Conservation (phyloP, 1,284 basidiomycete species). For the Cryptococcus neoformans region DNA sequence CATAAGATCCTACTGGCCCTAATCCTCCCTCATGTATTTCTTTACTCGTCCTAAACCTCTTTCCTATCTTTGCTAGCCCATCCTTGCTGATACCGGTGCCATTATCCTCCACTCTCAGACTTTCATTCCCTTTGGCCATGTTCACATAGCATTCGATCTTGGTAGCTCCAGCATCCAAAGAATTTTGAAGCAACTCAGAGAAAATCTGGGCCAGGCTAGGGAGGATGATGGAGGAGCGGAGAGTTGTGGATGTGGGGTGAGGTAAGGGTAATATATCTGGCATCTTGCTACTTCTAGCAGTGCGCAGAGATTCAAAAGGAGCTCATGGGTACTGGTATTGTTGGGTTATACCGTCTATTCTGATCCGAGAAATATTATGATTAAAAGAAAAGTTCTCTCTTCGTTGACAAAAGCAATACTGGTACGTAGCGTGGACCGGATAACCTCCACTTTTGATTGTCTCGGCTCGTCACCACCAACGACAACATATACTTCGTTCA, state of each 20-base stretch:
- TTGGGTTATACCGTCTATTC: neutral
- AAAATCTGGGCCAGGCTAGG: slow-evolving; percentile 74
- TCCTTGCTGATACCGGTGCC: slow-evolving; percentile 67
- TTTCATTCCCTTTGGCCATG: slow-evolving; percentile 54
- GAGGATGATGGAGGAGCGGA: slow-evolving; percentile 78
- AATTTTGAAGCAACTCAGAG: slow-evolving; percentile 80
- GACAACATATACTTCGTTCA: too few relatives aligned
- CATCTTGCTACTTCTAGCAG: neutral
- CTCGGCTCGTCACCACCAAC: too few relatives aligned
- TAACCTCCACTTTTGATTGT: slow-evolving; percentile 5
- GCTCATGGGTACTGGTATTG: neutral
- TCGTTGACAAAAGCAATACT: neutral
- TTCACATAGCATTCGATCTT: slow-evolving; percentile 45
- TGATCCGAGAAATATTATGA: neutral
- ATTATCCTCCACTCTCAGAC: slow-evolving; percentile 77
- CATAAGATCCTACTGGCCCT: slow-evolving; percentile 58
- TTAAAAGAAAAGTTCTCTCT: neutral
- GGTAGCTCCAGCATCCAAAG: slow-evolving; percentile 53
- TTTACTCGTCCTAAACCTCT: slow-evolving; percentile 39
- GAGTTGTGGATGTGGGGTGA: slow-evolving; percentile 26
- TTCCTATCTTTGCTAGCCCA: slow-evolving; percentile 58
- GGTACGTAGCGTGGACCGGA: slow-evolving; percentile 1
- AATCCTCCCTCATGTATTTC: slow-evolving; percentile 10
- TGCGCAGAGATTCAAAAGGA: neutral
- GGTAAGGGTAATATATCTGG: slow-evolving; percentile 29